These are phyloP conservation scores for Cryptococcus amylolentus DNA, from an alignment of 1,284 basidiomycete species.

Conservation along the genomic window DNA sequence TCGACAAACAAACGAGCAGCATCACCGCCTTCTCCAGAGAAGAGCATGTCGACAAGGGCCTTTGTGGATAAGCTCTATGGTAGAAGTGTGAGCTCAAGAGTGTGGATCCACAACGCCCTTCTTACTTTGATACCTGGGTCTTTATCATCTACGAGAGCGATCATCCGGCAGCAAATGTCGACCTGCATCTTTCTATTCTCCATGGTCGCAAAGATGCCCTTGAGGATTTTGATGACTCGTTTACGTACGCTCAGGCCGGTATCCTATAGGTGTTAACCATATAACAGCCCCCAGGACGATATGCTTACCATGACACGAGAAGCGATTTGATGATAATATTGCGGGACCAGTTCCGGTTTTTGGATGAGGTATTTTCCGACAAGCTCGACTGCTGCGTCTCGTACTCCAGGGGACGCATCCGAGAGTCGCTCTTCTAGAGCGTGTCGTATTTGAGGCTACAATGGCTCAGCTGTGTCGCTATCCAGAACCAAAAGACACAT, in stretches of 20 bases:
- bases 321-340: conserved; percentile 81
- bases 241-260: conserved; percentile 89
- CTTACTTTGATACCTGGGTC: conserved; percentile 78
- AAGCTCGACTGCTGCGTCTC: conserved; percentile 91
- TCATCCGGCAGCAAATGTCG: conserved; percentile 77
- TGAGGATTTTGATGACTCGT: conserved; percentile 88
- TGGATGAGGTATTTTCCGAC: conserved; percentile 93
- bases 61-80: conserved; percentile 75
- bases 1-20: conserved; percentile 79
- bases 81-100: background rate
- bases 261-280: conserved; percentile 57
- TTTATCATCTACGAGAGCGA: conserved; percentile 76
- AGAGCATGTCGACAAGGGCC: conserved; percentile 86
- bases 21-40: conserved; percentile 44
- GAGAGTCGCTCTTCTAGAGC: conserved; percentile 84
- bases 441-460: conserved; percentile 65
- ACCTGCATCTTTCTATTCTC: conserved; percentile 60
- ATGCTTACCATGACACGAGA: conserved; percentile 75
- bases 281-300: background rate
- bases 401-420: conserved; percentile 86
- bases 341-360: conserved; percentile 72
- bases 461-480: background rate
- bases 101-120: background rate
- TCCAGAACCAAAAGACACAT: conserved; percentile 31
- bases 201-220: conserved; percentile 69